These are phyloP conservation scores for Rhododendron williamsianum DNA, from an alignment of 148 eudicot species.

Conservation along the genomic window DNA sequence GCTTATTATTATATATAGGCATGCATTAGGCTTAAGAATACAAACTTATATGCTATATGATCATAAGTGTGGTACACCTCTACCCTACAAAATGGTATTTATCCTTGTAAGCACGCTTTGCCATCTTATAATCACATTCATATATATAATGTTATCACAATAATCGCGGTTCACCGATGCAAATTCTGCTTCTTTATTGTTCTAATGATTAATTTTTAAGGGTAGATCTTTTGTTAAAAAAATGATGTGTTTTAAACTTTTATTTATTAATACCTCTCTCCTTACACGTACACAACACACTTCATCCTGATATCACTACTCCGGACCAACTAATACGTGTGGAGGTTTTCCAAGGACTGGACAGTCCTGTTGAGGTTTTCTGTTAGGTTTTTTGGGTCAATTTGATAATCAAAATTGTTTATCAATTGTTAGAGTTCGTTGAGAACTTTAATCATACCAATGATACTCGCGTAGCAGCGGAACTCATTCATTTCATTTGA, in stretches of 20 bases:
- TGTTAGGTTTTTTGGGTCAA: not conserved
- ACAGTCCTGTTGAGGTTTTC: not conserved
- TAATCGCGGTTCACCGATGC: not conserved
- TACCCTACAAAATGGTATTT: conserved; percentile 23
- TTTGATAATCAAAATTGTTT: too few relatives aligned
- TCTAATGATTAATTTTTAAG: not conserved
- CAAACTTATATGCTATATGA: not conserved
- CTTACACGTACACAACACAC: not conserved
- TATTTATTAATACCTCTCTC: not conserved
- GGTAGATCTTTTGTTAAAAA: not conserved
- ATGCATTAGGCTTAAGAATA: conserved; percentile 6
- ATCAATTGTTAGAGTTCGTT: not conserved
- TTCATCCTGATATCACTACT: conserved; percentile 12
- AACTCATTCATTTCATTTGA: not conserved
- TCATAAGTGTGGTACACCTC: conserved; percentile 7
- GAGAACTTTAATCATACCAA: not conserved
- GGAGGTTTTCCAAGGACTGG: not conserved
- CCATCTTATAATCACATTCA: not conserved
- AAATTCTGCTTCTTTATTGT: not conserved
- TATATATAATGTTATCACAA: not conserved
- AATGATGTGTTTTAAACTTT: not conserved
- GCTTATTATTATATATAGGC: not conserved
- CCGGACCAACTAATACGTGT: not conserved
- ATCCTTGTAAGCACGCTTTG: conserved; percentile 19
- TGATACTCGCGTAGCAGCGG: not conserved